phyloP scores from a whole-genome alignment of 2,329 filamentous ascomycete genomes.

The Zymoseptoria pseudotritici region DNA sequence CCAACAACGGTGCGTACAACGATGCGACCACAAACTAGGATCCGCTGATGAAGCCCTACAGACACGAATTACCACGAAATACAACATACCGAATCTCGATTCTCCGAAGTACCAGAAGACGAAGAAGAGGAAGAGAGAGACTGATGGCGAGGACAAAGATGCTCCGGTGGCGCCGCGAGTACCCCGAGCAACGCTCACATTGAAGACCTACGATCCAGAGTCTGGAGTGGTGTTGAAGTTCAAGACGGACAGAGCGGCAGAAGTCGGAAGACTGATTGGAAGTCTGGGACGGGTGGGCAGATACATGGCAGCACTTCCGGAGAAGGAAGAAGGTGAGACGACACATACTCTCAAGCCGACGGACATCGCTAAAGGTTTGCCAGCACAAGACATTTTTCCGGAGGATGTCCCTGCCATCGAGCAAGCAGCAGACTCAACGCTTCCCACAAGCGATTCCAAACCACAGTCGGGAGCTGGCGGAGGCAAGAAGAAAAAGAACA shows the following conservation, averaged over 20 bases:
- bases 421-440: conserved; percentile 13
- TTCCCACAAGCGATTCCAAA: conserved; percentile 12
- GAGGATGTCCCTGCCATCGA: conserved; percentile 24
- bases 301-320: conserved; percentile 46
- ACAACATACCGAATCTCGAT: conserved; percentile 53
- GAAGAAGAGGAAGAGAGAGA: conserved; percentile 21
- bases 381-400: conserved; percentile 27
- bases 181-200: conserved; percentile 61
- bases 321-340: conserved; percentile 32
- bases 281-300: conserved; percentile 69
- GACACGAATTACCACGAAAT: conserved; percentile 90
- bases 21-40: not conserved
- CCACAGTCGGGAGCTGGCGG: conserved; percentile 26
- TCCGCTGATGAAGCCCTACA: conserved; percentile 32
- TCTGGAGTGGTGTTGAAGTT: conserved; percentile 84
- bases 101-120: conserved; percentile 26
- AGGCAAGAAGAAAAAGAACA: conserved; percentile 43
- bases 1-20: conserved; percentile 64
- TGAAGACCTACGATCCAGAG: conserved; percentile 84
- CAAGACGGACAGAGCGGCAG: conserved; percentile 79
- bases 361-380: conserved; percentile 3
- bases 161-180: conserved; percentile 35
- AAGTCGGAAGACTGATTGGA: conserved; percentile 75
- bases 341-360: not conserved
- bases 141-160: conserved; percentile 17